Base-by-base conservation (phyloP, 768 basidiomycete species). In the Termitomyces sp. region DNA sequence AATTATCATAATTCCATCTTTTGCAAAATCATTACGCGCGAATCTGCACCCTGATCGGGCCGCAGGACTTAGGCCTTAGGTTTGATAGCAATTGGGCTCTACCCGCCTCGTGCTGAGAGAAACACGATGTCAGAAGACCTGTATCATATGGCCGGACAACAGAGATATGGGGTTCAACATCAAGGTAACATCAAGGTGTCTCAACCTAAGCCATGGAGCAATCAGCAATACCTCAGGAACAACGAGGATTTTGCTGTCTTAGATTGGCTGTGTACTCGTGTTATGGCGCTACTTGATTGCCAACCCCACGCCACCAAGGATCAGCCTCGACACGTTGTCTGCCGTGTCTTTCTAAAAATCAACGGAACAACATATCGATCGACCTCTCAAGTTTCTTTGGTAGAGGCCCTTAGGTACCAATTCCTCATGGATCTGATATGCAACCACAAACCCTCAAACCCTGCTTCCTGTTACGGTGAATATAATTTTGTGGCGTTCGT, bases 391-490 rank as follows among this genome's bases (percentile, higher is more conserved):
- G 56, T 47, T 20, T 27, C 49, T 60, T 54, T 36, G 59, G 56
- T 42, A 58, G 43, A n/a, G 24, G 20, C 22, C 7, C 32, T 26
- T 30, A 30, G 47, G 54, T 14, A 37, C 44, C 33, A 54, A 56
- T 37, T 42, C 62, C 59, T 63, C 59, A 48, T 58, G 59, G 33
- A 56, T 60, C 53, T 32, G 43, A 57, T 51, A 50, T 13, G 24
- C 39, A 55, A 10, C n/a, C n/a, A n/a, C n/a, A n/a, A n/a, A n/a
- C 10, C 42, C 27, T 16, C 40, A 37, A 30, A 27, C 34, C 32
- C 36, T 42, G 51, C 49, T 43, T 50, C 50, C 50, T 51, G 49
- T 20, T 43, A 57, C 37, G 32, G 44, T n/a, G 37, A 7, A 50
- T 34, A 10, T 24, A 42, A 46, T 32, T 27, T 3, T 60, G 57